Base-by-base conservation (phyloP, 2,329 filamentous ascomycete species). In the Epichloe hybrida region DNA sequence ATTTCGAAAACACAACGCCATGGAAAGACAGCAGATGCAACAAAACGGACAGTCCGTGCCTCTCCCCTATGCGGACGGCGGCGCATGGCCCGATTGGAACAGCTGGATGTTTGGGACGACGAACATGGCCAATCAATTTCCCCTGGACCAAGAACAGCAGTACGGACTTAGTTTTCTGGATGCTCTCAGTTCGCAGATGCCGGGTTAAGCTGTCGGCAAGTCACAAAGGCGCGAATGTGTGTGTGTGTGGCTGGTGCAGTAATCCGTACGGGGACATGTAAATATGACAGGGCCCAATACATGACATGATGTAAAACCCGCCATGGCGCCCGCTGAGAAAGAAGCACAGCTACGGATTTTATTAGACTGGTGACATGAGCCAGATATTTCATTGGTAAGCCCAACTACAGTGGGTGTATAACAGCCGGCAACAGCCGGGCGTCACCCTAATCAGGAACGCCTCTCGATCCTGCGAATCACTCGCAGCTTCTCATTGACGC, bases 161-260 rank as follows among this genome's bases (percentile, higher is more conserved):
- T 57, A 55, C 42, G 55, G 55, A 31, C 53, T 60, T 8, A 58
- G 53, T 48, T 55, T 62, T 31, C 49, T 62, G 43, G 60, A 60
- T 23, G 54, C 56, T 8, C 48, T 62, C 27, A 59, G 61, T 31
- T 61, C 59, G 15, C 58, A 61, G 37, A 61, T 62, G 60, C 59
- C 60, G 3, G 53, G 51, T 15, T 54, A 34, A 49, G 27, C 4
- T 36, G 21, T 12, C 12, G 31, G 9, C 5, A 3, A 48, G 5
- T 34, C 17, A n/a, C 37, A 8, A 3, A 42, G 38, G n/a, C 12
- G 8, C 8, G 20, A 20, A 3, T 3, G 27, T 4, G 20, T 3
- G 27, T 4, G 27, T 9, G 27, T 9, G 27, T 46, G 44, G 8
- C n/a, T 41, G n/a, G 42, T 34, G 12, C 23, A 9, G 8, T 31